These are phyloP conservation scores for Coemansia sp. DNA, from an alignment of 192 early-diverging fungal species.

Conservation along the genomic window DNA sequence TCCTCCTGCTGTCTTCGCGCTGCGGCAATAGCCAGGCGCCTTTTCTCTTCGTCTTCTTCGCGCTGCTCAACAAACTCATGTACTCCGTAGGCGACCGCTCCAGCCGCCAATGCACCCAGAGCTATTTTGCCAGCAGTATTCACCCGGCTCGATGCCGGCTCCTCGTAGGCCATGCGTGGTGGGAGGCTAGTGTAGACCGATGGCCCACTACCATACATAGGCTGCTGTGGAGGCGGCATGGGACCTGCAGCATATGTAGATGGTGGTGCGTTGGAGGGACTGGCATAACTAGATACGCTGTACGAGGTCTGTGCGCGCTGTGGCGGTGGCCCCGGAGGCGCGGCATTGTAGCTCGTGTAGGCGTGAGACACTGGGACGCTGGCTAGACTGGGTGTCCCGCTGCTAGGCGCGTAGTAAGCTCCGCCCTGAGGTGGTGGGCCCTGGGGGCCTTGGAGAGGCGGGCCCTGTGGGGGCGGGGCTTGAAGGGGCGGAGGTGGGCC, in stretches of 20 bases:
- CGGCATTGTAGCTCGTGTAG: not conserved
- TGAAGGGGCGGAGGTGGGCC: too few species aligned
- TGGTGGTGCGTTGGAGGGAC: not conserved
- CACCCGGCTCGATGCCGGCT: constrained; percentile 16
- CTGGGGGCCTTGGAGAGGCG: too few species aligned
- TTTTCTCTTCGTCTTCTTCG: constrained; percentile 22
- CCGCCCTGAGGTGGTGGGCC: not conserved
- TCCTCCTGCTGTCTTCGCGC: constrained; percentile 25
- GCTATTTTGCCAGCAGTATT: constrained; percentile 36
- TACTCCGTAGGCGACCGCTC: constrained; percentile 49
- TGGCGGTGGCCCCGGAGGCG: not conserved
- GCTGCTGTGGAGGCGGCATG: not conserved
- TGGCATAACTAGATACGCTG: constrained; percentile 7
- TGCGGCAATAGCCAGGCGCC: constrained; percentile 1
- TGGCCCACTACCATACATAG: constrained; percentile 1
- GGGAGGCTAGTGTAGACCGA: not conserved
- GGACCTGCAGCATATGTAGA: not conserved
- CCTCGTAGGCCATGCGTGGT: not conserved
- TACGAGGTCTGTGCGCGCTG: not conserved
- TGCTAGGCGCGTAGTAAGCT: not conserved
- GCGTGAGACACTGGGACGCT: not conserved
- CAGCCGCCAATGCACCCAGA: constrained; percentile 42
- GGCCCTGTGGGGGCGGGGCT: not conserved
- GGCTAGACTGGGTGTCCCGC: not conserved
- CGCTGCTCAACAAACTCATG: constrained; percentile 34